Percentiles rank a stretch among this genome's conserved stretches.
Conservation (phyloP, 1,284 basidiomycete species). For the Pyrrhoderma lamaoense region DNA sequence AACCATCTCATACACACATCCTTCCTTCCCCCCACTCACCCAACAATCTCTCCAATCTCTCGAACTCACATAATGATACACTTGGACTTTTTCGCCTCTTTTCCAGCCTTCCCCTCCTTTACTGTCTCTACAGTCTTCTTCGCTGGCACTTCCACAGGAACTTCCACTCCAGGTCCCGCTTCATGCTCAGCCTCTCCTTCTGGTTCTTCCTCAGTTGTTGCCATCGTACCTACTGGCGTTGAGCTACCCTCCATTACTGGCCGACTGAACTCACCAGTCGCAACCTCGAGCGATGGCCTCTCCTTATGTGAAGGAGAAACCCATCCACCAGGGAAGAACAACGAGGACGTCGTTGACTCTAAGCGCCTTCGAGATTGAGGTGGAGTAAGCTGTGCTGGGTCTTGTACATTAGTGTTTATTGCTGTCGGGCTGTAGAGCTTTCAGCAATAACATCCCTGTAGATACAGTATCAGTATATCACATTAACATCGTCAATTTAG, state of each 20-base stretch:
- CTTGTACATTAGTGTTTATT: background rate
- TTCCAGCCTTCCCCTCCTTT: too few relatives aligned
- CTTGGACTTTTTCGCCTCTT: too few relatives aligned
- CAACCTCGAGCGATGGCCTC: constrained; percentile 15
- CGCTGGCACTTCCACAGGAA: too few relatives aligned
- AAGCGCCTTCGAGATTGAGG: constrained; percentile 8
- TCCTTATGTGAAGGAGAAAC: constrained; percentile 7
- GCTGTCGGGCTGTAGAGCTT: background rate
- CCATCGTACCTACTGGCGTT: background rate
- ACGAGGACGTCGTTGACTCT: constrained; percentile 15
- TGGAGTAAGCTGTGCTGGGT: constrained; percentile 4
- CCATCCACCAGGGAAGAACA: constrained; percentile 15
- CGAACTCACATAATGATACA: too few relatives aligned
- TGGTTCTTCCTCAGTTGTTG: background rate
- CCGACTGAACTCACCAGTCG: constrained; percentile 13
- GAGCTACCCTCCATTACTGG: constrained; percentile 8
- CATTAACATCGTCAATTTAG: background rate
- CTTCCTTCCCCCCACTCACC: too few relatives aligned
- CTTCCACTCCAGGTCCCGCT: too few relatives aligned
- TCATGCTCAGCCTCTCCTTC: too few relatives aligned
- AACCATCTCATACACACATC: too few relatives aligned
- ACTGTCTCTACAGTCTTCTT: too few relatives aligned
- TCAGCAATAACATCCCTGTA: background rate
- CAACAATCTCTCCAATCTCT: too few relatives aligned
- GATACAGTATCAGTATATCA: background rate